Conservation (phyloP, 139 green algal species). For the Medakamo hakoo region DNA sequence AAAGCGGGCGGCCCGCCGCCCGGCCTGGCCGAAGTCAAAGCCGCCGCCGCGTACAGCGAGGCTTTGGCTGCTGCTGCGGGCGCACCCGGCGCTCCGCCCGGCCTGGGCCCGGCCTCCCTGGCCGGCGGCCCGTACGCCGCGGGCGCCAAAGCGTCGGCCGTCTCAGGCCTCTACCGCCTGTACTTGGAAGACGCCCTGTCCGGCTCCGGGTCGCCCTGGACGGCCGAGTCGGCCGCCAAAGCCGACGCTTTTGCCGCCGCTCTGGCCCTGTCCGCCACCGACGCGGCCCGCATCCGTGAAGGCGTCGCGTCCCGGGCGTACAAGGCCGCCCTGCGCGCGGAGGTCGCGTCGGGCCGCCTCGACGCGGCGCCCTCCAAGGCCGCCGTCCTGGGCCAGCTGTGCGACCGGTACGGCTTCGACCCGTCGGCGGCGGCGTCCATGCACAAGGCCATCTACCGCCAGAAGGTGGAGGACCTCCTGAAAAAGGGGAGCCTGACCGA, state of each 20-base stretch:
- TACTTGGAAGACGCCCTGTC: slow-evolving; percentile 51
- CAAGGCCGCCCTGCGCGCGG: slow-evolving; percentile 50
- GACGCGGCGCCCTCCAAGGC: slow-evolving; percentile 31
- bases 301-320: slow-evolving; percentile 55
- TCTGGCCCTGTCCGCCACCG: slow-evolving; percentile 61
- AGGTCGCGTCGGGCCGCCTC: slow-evolving; percentile 37
- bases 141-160: background rate
- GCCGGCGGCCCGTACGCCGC: slow-evolving; percentile 15
- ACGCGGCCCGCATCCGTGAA: slow-evolving; percentile 36
- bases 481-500: slow-evolving; percentile 49
- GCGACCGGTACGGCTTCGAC: slow-evolving; percentile 50
- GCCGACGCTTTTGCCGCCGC: slow-evolving; percentile 41
- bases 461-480: slow-evolving; percentile 52
- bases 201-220: slow-evolving; percentile 22
- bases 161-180: slow-evolving; percentile 1
- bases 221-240: slow-evolving; percentile 36
- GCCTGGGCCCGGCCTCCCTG: slow-evolving; percentile 23
- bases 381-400: slow-evolving; percentile 58
- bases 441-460: slow-evolving; percentile 63
- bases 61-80: slow-evolving; percentile 18
- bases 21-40: slow-evolving; percentile 19
- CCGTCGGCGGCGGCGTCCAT: slow-evolving; percentile 59
- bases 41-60: slow-evolving; percentile 33
- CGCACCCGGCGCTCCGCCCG: slow-evolving; percentile 18
- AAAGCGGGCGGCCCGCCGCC: slow-evolving; percentile 17